A percentile compares a stretch with the other conserved stretches of the same genome.
Evolutionary conservation across 192 early-diverging fungal genomes (phyloP).

Genomic region (Coemansia furcata): DNA sequence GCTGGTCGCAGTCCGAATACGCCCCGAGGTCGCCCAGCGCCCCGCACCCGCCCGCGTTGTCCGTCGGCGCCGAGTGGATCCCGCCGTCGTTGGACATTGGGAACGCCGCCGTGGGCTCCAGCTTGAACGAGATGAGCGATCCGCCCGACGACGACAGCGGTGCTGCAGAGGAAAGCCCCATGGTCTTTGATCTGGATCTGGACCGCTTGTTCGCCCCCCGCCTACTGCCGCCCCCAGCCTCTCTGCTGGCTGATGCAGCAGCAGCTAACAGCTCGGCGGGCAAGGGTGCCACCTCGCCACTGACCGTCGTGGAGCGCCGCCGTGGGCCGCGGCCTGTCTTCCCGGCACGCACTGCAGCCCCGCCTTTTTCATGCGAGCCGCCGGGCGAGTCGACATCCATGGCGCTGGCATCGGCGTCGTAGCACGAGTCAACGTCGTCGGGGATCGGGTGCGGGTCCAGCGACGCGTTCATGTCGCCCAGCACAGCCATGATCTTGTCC

Average conservation of each 20-base stretch:
- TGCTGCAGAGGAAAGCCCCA: background rate
- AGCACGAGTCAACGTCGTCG: constrained; percentile 3
- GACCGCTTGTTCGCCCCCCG: constrained; percentile 11
- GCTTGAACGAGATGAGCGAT: background rate
- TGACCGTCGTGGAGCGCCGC: constrained; percentile 9
- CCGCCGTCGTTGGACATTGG: constrained; percentile 16
- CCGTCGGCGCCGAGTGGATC: constrained; percentile 31
- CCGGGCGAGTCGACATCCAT: constrained; percentile 5
- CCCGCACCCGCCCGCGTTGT: background rate
- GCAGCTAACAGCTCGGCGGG: background rate
- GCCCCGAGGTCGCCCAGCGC: constrained; percentile 11
- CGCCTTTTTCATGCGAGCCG: background rate
- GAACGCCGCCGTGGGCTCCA: background rate
- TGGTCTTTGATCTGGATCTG: constrained; percentile 20
- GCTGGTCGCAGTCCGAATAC: constrained; percentile 11
- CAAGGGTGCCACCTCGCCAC: background rate
- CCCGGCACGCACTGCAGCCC: background rate
- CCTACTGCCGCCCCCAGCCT: constrained; percentile 6
- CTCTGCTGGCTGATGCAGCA: background rate
- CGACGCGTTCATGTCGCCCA: constrained; percentile 31
- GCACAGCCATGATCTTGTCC: constrained; percentile 29
- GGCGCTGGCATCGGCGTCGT: constrained; percentile 9
- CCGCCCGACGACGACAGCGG: background rate
- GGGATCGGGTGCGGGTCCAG: constrained; percentile 47
- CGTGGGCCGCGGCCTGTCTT: background rate